Evolutionary conservation across 2,329 filamentous ascomycete genomes (phyloP).

Genomic region (Chalaropsis thielavioides): DNA sequence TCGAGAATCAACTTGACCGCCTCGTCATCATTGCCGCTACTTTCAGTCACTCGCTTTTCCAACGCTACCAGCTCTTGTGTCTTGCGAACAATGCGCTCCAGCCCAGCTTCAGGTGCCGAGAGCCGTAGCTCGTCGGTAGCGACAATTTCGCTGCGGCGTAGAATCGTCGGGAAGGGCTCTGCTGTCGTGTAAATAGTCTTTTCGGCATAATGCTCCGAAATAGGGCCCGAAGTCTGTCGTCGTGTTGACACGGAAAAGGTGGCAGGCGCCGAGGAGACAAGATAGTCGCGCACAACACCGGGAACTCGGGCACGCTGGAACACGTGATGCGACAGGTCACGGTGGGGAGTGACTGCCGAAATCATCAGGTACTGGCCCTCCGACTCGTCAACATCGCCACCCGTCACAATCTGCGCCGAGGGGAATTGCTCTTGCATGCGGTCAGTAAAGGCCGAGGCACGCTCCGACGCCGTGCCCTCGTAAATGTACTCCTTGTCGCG

Average conservation of each 20-base stretch:
- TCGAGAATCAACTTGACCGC: conserved; percentile 56
- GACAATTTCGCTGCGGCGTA: conserved; percentile 75
- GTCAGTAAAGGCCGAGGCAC: conserved; percentile 69
- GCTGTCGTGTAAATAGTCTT: conserved; percentile 74
- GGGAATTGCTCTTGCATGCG: conserved; percentile 87
- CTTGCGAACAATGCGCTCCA: conserved; percentile 82
- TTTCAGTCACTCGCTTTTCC: conserved; percentile 59
- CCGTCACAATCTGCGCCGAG: conserved; percentile 62
- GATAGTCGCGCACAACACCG: conserved; percentile 70
- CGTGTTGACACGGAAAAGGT: conserved; percentile 64
- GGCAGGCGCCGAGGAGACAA: conserved; percentile 63
- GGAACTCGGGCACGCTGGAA: conserved; percentile 80
- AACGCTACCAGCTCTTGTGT: conserved; percentile 68
- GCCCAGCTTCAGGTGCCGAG: conserved; percentile 66
- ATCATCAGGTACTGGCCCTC: conserved; percentile 86
- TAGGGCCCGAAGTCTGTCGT: conserved; percentile 52
- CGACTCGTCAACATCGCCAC: conserved; percentile 56
- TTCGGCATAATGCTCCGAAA: conserved; percentile 62
- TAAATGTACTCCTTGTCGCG: conserved; percentile 89
- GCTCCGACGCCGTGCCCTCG: conserved; percentile 64
- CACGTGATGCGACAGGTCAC: conserved; percentile 66
- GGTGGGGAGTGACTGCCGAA: conserved; percentile 65
- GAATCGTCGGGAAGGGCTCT: conserved; percentile 79
- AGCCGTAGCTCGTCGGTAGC: conserved; percentile 51
- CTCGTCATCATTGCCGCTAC: conserved; percentile 44